Base-by-base conservation (phyloP, 768 basidiomycete species). In the Harrya chromipes region DNA sequence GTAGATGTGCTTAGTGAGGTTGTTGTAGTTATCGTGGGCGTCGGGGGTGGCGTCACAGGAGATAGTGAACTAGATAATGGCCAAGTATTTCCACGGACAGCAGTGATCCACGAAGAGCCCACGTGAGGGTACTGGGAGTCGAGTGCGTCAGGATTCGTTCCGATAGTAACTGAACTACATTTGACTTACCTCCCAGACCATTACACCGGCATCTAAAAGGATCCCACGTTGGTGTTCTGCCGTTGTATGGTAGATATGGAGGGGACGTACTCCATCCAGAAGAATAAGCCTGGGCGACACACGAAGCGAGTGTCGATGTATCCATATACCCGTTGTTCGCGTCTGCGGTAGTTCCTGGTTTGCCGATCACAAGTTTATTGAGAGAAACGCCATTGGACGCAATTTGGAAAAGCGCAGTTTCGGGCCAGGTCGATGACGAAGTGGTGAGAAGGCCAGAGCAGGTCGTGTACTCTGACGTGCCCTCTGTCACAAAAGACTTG, bases 281-380 rank as follows among this genome's bases (percentile, higher is more conserved):
- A 1, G n/a, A 11, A 23, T 53, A 16, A 4, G 85, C 89, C 63
- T 81, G 74, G 13, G 70, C 56, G 20, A 87, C 67, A 65, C 87
- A 90, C 14, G 65, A 66, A 1, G 81, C 77, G 14, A 90, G 72
- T 2, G 76, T 76, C 4, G 73, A 63, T 2, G 83, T 71, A 34
- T 69, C 69, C 69, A 90, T 85, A 49, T 72, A 78, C 13, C 74
- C 82, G 49, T 78, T 84, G 51, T 54, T 74, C 2, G 84, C 82
- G 35, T 81, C 79, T 10, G 65, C 52, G 1, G 55, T 55, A 0
- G 73, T 49, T 4, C 79, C 81, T 8, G 86, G 86, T 66, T 90
- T 90, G 4, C 87, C 87, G 55, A 90, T 86, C 46, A 89, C 83
- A 49, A 89, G 72, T 68, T 88, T 89, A 63, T 77, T 65, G 37